Conservation (phyloP, 179 eudicot genomes). For the Patellifolia procumbens region DNA sequence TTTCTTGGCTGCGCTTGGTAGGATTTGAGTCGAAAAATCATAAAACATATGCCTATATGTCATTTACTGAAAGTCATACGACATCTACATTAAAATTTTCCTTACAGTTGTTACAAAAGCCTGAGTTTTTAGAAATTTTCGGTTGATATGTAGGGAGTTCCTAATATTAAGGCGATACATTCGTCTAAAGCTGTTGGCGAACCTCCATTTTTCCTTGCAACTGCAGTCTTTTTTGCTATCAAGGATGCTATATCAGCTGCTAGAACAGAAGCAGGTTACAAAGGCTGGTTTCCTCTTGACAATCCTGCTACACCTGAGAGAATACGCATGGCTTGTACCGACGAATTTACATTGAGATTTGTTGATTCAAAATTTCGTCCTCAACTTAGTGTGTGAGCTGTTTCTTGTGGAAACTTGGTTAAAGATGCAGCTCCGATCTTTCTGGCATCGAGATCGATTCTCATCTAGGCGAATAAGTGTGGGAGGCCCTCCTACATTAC, state of each 20-base stretch:
- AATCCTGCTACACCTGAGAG: constrained; percentile 97
- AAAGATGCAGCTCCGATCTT: too few species aligned
- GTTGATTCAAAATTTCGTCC: constrained; percentile 59
- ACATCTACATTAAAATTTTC: too few species aligned
- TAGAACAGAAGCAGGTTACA: constrained; percentile 67
- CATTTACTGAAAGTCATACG: too few species aligned
- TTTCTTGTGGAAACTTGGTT: constrained; percentile 23
- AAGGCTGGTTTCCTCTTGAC: constrained; percentile 90
- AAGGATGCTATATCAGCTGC: constrained; percentile 90
- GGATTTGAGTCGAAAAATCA: too few species aligned
- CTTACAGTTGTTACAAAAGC: too few species aligned
- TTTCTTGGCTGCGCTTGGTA: too few species aligned
- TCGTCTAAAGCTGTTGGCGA: constrained; percentile 98
- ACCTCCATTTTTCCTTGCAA: constrained; percentile 96
- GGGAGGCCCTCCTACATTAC: too few species aligned
- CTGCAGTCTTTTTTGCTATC: constrained; percentile 83
- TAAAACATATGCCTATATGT: too few species aligned
- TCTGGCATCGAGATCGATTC: too few species aligned
- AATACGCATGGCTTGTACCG: constrained; percentile 88
- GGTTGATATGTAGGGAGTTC: constrained; percentile 60
- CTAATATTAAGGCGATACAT: constrained; percentile 85
- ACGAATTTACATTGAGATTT: constrained; percentile 58
- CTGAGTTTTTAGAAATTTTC: neutral
- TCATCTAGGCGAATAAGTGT: too few species aligned
- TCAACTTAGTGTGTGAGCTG: constrained; percentile 64